phyloP scores from a whole-genome alignment of 2,329 filamentous ascomycete species.

The Colletotrichum shisoi region DNA sequence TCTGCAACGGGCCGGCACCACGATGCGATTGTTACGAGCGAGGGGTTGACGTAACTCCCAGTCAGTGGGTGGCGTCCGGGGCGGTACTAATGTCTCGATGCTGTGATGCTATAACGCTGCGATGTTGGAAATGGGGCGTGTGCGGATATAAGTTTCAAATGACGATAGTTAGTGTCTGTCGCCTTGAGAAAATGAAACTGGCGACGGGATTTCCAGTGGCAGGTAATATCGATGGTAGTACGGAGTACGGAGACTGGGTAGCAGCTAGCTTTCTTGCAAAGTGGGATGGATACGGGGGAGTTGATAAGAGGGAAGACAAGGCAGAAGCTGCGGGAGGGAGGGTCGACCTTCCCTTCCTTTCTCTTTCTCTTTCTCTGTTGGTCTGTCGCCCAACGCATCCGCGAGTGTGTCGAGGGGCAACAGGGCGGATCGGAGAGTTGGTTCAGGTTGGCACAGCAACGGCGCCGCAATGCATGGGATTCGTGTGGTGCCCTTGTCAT shows the following conservation, averaged over 20 bases:
- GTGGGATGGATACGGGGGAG: constrained; percentile 19
- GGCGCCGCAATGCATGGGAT: constrained; percentile 1
- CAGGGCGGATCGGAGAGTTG: constrained; percentile 36
- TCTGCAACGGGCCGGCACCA: constrained; percentile 33
- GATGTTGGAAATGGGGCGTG: background rate
- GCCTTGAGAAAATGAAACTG: constrained; percentile 1
- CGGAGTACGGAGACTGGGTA: constrained; percentile 1
- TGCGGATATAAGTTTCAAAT: constrained; percentile 21
- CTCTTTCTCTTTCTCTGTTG: background rate
- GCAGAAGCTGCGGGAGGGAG: constrained; percentile 8
- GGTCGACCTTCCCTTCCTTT: constrained; percentile 9
- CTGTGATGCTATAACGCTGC: background rate
- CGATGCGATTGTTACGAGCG: constrained; percentile 9
- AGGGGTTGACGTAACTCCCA: constrained; percentile 11
- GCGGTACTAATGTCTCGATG: background rate
- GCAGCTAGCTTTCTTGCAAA: constrained; percentile 8
- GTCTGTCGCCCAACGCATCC: constrained; percentile 29
- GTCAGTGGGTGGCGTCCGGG: constrained; percentile 10
- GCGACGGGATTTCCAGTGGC: background rate
- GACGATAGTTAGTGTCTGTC: background rate
- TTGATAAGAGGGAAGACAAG: constrained; percentile 8
- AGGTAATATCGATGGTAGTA: constrained; percentile 6
- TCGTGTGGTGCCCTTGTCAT: constrained; percentile 17
- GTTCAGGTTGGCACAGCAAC: constrained; percentile 31
- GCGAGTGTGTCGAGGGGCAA: constrained; percentile 39